phyloP scores from a whole-genome alignment of 176 grass and related monocot species.

The Triticum urartu region DNA sequence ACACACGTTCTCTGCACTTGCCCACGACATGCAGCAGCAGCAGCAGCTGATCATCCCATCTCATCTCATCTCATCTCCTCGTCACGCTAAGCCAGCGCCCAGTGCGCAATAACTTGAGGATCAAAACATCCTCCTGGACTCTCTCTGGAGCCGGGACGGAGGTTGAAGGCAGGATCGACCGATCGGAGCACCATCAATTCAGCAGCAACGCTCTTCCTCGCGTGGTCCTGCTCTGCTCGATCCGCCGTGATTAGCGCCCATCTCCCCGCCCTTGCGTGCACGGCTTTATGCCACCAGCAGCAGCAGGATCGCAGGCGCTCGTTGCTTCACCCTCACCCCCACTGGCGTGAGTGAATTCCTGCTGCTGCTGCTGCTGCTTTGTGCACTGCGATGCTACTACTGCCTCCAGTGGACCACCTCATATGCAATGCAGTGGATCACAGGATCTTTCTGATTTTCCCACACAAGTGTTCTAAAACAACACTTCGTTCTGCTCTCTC shows the following conservation, averaged over 20 bases:
- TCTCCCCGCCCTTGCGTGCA: background rate
- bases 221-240: background rate
- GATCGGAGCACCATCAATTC: background rate
- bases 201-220: background rate
- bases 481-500: background rate
- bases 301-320: background rate
- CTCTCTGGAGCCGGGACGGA: background rate
- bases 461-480: too few relatives aligned
- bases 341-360: background rate
- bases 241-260: background rate
- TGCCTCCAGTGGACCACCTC: background rate
- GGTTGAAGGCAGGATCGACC: background rate
- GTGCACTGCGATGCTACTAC: background rate
- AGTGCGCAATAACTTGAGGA: background rate
- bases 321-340: slow-evolving; percentile 9
- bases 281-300: background rate
- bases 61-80: too few relatives aligned
- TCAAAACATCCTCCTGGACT: background rate
- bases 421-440: background rate
- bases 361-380: background rate
- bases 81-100: too few relatives aligned
- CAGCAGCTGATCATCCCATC: background rate
- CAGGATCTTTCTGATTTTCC: slow-evolving; percentile 21
- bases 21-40: too few relatives aligned
- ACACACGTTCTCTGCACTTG: background rate